Evolutionary conservation across 139 green algal genomes (phyloP).

Genomic region (Chlamydomonas urium): DNA sequence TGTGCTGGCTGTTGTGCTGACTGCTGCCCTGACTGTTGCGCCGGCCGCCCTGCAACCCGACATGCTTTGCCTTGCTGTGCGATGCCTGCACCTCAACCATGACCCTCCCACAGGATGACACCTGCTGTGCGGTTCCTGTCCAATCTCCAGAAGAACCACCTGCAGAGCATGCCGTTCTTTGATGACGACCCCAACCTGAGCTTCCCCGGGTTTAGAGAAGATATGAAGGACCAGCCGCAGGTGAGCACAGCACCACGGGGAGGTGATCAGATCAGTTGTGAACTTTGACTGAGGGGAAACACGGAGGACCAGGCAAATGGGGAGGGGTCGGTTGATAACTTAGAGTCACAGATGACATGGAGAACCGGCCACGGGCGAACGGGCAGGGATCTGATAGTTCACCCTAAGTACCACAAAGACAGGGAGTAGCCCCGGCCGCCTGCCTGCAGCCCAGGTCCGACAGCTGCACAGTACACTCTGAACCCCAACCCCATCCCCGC

Average conservation of each 20-base stretch:
- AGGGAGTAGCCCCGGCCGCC: neutral
- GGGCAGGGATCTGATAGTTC: neutral
- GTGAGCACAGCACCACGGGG: neutral
- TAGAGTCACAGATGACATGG: conserved; percentile 11
- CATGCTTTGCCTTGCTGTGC: too few relatives aligned
- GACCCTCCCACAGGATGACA: conserved; percentile 6
- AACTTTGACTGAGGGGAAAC: too few relatives aligned
- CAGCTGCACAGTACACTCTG: neutral
- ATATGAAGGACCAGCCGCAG: conserved; percentile 15
- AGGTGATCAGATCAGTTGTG: neutral
- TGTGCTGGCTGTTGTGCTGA: too few relatives aligned
- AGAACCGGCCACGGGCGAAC: neutral
- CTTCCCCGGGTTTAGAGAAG: conserved; percentile 16
- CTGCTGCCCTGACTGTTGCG: too few relatives aligned
- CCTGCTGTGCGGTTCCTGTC: conserved; percentile 8
- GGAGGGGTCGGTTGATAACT: too few relatives aligned
- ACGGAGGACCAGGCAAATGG: too few relatives aligned
- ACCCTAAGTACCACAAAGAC: neutral
- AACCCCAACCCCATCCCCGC: neutral
- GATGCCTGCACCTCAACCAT: too few relatives aligned
- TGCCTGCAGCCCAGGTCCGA: neutral
- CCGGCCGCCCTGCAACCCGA: too few relatives aligned
- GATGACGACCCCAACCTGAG: conserved; percentile 13
- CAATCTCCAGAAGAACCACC: conserved; percentile 9
- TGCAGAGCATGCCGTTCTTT: neutral